Evolutionary conservation across 2,329 filamentous ascomycete species (phyloP), one percentile per base, ranked within the genome.

Genomic region (Chrysoporthe puriensis): DNA sequence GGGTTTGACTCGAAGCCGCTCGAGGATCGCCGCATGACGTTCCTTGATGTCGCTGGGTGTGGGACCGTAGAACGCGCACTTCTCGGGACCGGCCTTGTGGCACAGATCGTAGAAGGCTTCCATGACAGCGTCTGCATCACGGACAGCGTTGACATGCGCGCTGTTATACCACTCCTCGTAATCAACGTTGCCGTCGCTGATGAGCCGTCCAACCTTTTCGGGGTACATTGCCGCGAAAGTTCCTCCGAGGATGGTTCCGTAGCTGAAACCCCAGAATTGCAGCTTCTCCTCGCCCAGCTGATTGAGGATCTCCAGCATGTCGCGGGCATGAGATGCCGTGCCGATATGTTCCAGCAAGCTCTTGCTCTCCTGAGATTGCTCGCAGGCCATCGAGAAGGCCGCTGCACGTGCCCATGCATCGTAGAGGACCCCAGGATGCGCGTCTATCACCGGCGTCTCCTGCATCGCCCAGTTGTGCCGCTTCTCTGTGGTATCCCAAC

Each of bases 221-320:
- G 84, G 85, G 64, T 81, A 86, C 76, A 86, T 78, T 2, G 82
- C 78, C 3, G 84, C 84, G 72, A 86, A 86, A 0, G 81, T 81
- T 14, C 80, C 82, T 3, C 85, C 85, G 0, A 87, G 77, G 2
- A 86, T 73, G 8, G 84, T 85, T 11, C 85, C 85, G 69, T 87
- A 87, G 70, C 83, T 86, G 67, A 86, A 82, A 0, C 85, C 85
- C 84, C 84, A 86, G 72, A 85, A 86, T 57, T 77, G 78, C 7
- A 85, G 76, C 74, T 79, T 81, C 4, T 77, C 73, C 63, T 81
- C 72, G 1, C 81, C 82, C 6, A 78, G 77, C 71, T 79, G 76
- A 43, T 79, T 66, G 18, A 83, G 73, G 13, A 85, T 81, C 71
- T 81, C 82, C 0, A 85, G 77, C 80, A 85, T 78, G 69, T 85